Percentiles rank a stretch among this genome's conserved stretches.
These are phyloP conservation scores for Caryopteris hybrid DNA, from an alignment of 305 asterid species.

Conservation along the genomic window DNA sequence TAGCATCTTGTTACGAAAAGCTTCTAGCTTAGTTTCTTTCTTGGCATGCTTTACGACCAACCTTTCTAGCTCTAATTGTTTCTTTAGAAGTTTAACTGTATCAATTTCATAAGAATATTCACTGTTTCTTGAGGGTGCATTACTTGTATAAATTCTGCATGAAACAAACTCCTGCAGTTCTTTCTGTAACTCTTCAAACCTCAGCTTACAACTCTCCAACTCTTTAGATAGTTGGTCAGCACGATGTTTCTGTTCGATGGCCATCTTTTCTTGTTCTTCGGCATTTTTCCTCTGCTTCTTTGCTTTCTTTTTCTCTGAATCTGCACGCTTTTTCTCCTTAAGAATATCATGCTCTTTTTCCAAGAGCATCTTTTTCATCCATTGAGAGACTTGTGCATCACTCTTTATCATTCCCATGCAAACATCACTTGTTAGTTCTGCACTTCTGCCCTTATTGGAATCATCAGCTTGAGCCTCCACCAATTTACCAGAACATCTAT, in stretches of 20 bases:
- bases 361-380: slow-evolving; percentile 35
- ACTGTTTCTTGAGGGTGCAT: slow-evolving; percentile 24
- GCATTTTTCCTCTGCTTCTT: slow-evolving; percentile 53
- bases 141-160: slow-evolving; percentile 22
- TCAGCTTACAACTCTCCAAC: slow-evolving; percentile 47
- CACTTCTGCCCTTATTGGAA: slow-evolving; percentile 15
- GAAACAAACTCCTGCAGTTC: slow-evolving; percentile 46
- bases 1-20: slow-evolving; percentile 45
- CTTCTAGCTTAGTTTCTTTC: slow-evolving; percentile 56
- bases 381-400: slow-evolving; percentile 24
- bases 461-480: slow-evolving; percentile 22
- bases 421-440: slow-evolving; percentile 21
- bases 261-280: slow-evolving; percentile 43
- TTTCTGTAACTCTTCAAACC: slow-evolving; percentile 47
- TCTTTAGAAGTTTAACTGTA: slow-evolving; percentile 43
- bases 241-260: slow-evolving; percentile 44
- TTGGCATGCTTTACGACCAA: slow-evolving; percentile 65
- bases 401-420: slow-evolving; percentile 22
- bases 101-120: slow-evolving; percentile 38
- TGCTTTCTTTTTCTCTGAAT: slow-evolving; percentile 52
- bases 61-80: slow-evolving; percentile 70
- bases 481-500: slow-evolving; percentile 27
- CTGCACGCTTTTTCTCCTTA: slow-evolving; percentile 42
- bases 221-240: slow-evolving; percentile 50
- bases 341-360: slow-evolving; percentile 36